These are phyloP conservation scores for Dipodascus geniculatus DNA, from an alignment of 805 yeast genomes.

Conservation along the genomic window DNA sequence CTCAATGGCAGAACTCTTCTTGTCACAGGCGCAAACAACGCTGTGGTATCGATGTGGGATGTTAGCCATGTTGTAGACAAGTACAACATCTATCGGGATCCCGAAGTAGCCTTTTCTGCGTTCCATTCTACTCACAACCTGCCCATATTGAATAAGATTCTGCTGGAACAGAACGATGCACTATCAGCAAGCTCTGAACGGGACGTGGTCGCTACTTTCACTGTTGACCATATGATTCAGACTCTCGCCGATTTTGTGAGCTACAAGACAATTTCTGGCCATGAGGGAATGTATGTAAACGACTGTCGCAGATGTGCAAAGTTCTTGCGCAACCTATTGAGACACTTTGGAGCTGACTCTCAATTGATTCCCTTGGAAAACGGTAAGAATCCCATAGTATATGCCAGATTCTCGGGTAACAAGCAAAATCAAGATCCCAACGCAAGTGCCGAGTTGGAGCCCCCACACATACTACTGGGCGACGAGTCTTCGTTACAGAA, in stretches of 20 bases:
- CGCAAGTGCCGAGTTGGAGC: neutral
- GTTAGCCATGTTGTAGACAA: conserved; percentile 22
- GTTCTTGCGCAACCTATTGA: conserved; percentile 48
- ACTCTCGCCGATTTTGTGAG: conserved; percentile 52
- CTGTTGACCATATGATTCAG: conserved; percentile 52
- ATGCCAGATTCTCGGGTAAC: conserved; percentile 48
- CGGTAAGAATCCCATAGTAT: conserved; percentile 73
- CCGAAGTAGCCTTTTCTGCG: neutral
- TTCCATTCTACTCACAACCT: conserved; percentile 1
- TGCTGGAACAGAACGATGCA: neutral
- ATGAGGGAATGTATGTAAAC: conserved; percentile 53
- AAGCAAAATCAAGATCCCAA: conserved; percentile 11
- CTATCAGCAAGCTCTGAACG: conserved; percentile 1
- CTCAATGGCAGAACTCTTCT: conserved; percentile 33
- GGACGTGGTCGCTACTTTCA: conserved; percentile 21
- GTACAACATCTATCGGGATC: neutral
- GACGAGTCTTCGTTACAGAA: conserved; percentile 8
- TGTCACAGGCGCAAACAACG: conserved; percentile 60
- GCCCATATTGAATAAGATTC: neutral
- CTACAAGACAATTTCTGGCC: conserved; percentile 67
- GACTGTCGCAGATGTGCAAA: conserved; percentile 84
- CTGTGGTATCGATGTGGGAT: conserved; percentile 65
- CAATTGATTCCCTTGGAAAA: conserved; percentile 59
- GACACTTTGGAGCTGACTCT: conserved; percentile 52
- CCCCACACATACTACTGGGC: neutral